phyloP scores from a whole-genome alignment of 768 basidiomycete genomes.

The Lactarius sp. region DNA sequence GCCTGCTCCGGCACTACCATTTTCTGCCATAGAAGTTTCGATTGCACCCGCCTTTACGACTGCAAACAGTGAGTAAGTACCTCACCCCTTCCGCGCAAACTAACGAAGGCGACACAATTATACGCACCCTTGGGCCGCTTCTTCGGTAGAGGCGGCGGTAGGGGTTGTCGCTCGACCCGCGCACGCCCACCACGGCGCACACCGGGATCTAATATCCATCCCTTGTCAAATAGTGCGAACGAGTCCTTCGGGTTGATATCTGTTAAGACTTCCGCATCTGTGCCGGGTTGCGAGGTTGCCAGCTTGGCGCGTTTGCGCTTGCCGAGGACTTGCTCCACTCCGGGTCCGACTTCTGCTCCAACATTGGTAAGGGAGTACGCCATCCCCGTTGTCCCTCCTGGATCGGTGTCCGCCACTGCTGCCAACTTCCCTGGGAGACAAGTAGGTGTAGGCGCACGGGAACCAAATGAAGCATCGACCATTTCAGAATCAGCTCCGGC shows the following conservation, averaged over 20 bases:
- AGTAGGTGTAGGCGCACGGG: slow-evolving; percentile 41
- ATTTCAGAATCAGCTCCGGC: slow-evolving; percentile 14
- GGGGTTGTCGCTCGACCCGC: slow-evolving; percentile 39
- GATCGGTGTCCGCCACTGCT: slow-evolving; percentile 8
- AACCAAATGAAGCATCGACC: slow-evolving; percentile 41
- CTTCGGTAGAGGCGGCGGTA: slow-evolving; percentile 40
- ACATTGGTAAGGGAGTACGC: not conserved
- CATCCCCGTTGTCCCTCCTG: not conserved
- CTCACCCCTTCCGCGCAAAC: slow-evolving; percentile 10
- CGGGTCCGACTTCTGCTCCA: not conserved
- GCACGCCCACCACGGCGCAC: slow-evolving; percentile 59
- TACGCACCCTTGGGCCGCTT: slow-evolving; percentile 42
- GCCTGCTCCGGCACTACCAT: not conserved
- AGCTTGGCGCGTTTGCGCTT: slow-evolving; percentile 22
- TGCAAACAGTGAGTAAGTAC: not conserved
- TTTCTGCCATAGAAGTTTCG: not conserved
- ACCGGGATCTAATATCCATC: slow-evolving; percentile 82
- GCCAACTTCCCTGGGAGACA: slow-evolving; percentile 29
- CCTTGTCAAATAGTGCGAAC: slow-evolving; percentile 78
- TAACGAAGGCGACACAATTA: slow-evolving; percentile 38
- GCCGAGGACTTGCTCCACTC: slow-evolving; percentile 14
- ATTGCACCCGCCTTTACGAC: not conserved
- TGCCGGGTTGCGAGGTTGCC: slow-evolving; percentile 31
- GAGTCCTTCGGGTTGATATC: slow-evolving; percentile 65
- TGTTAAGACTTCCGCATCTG: slow-evolving; percentile 56